phyloP scores from a whole-genome alignment of 169 alveolate genomes.

The Eimeria acervulina region DNA sequence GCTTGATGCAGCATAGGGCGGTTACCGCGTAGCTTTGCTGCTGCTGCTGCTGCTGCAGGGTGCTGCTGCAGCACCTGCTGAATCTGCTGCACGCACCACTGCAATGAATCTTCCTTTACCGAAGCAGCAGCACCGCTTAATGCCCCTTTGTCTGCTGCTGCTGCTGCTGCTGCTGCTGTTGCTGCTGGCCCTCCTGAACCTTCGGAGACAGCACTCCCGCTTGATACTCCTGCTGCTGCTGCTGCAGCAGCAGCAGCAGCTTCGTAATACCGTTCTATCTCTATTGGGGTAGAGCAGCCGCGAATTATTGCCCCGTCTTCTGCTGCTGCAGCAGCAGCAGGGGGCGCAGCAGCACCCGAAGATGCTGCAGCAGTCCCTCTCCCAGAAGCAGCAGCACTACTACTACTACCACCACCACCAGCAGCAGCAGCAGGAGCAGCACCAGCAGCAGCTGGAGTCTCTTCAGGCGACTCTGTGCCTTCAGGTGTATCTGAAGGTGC shows the following conservation, averaged over 20 bases:
- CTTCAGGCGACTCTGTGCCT: not conserved
- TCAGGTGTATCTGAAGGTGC: too few species aligned
- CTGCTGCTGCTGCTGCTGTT: slow-evolving; percentile 58
- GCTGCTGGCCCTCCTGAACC: not conserved
- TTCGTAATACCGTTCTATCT: slow-evolving; percentile 54
- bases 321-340: not conserved
- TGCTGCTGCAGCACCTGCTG: slow-evolving; percentile 77
- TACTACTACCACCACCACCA: not conserved
- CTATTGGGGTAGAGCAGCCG: slow-evolving; percentile 75
- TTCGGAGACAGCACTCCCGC: too few species aligned
- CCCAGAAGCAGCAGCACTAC: not conserved
- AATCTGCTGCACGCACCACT: slow-evolving; percentile 80
- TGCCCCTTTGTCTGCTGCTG: slow-evolving; percentile 14
- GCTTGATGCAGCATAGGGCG: slow-evolving; percentile 78
- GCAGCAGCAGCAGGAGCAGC: slow-evolving; percentile 40
- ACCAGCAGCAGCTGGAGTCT: slow-evolving; percentile 6
- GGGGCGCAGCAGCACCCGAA: not conserved
- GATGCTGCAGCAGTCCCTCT: too few species aligned
- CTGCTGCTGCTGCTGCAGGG: slow-evolving; percentile 57
- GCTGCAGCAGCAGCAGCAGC: slow-evolving; percentile 55
- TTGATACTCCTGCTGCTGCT: slow-evolving; percentile 24
- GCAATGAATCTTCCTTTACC: slow-evolving; percentile 74
- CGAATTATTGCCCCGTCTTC: not conserved
- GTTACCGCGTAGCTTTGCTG: not conserved
- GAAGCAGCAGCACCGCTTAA: slow-evolving; percentile 1